phyloP scores from a whole-genome alignment of 2,329 filamentous ascomycete genomes.

The Trichoderma sp. region DNA sequence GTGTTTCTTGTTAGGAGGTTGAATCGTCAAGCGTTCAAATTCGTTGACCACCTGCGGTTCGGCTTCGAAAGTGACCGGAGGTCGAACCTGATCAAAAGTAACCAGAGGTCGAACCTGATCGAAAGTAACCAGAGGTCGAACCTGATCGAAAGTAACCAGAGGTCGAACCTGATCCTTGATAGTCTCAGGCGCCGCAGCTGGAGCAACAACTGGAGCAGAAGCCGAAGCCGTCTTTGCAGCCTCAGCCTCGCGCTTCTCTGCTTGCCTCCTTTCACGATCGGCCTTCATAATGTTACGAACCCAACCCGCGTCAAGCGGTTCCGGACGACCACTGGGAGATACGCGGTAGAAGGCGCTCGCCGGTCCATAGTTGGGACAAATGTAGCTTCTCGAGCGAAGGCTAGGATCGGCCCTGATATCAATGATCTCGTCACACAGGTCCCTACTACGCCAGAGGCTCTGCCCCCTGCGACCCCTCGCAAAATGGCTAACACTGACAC shows the following conservation, averaged over 20 bases:
- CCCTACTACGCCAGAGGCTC: not conserved
- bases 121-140: not conserved
- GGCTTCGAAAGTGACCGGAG: not conserved
- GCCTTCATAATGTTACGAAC: not conserved
- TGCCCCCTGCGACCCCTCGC: not conserved
- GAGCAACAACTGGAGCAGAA: not conserved
- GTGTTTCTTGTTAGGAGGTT: not conserved
- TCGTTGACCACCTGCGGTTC: not conserved
- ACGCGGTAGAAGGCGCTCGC: not conserved
- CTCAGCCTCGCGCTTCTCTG: not conserved
- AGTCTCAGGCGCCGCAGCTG: not conserved
- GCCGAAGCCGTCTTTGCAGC: not conserved
- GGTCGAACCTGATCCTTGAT: not conserved
- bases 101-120: not conserved
- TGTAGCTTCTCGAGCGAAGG: not conserved
- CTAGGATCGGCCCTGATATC: not conserved
- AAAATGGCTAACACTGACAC: not conserved
- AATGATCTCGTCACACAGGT: not conserved
- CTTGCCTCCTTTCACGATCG: not conserved
- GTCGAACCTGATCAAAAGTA: not conserved
- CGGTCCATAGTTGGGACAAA: not conserved
- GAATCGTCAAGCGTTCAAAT: not conserved
- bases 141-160: not conserved
- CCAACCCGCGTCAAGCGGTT: not conserved
- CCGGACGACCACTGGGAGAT: not conserved